Conservation (phyloP, 768 basidiomycete species). For the Boletus sp. region DNA sequence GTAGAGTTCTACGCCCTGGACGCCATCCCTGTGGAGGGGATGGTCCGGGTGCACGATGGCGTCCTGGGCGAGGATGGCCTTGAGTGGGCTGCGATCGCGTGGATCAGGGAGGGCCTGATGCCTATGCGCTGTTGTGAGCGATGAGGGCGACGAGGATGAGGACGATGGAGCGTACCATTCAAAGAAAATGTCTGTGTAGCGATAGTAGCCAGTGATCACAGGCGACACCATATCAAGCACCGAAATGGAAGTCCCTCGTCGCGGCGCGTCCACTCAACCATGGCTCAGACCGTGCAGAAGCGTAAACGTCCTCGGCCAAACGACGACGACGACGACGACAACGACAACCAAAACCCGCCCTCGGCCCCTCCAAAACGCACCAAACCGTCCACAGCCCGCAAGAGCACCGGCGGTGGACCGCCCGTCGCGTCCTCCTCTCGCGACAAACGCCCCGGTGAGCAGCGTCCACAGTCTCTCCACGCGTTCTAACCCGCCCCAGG, state of each 20-base stretch:
- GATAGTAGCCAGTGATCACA: constrained; percentile 68
- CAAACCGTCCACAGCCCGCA: constrained; percentile 68
- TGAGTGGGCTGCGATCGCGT: constrained; percentile 60
- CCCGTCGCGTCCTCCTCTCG: constrained; percentile 29
- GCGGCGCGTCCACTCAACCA: constrained; percentile 25
- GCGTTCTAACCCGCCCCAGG: constrained; percentile 18
- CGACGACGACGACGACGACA: constrained; percentile 34
- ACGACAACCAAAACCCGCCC: constrained; percentile 21
- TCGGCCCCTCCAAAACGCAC: constrained; percentile 41
- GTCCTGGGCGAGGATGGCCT: constrained; percentile 70
- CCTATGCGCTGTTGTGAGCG: constrained; percentile 38
- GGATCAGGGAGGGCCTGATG: constrained; percentile 50
- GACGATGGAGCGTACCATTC: constrained; percentile 54
- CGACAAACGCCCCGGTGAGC: constrained; percentile 27
- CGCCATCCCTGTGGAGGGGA: constrained; percentile 62
- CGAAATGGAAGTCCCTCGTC: constrained; percentile 1
- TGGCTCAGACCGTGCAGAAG: constrained; percentile 71
- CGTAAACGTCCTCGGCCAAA: constrained; percentile 32
- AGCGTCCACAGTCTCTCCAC: background rate
- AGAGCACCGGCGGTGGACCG: constrained; percentile 69
- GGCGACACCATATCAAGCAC: constrained; percentile 33
- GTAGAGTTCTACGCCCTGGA: constrained; percentile 67
- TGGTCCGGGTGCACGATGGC: constrained; percentile 67
- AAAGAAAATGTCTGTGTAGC: constrained; percentile 83
- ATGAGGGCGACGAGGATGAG: background rate